Evolutionary conservation across 2,329 filamentous ascomycete genomes (phyloP), one percentile per base, ranked within the genome.

Genomic region (Neocatenulostroma microsporum): DNA sequence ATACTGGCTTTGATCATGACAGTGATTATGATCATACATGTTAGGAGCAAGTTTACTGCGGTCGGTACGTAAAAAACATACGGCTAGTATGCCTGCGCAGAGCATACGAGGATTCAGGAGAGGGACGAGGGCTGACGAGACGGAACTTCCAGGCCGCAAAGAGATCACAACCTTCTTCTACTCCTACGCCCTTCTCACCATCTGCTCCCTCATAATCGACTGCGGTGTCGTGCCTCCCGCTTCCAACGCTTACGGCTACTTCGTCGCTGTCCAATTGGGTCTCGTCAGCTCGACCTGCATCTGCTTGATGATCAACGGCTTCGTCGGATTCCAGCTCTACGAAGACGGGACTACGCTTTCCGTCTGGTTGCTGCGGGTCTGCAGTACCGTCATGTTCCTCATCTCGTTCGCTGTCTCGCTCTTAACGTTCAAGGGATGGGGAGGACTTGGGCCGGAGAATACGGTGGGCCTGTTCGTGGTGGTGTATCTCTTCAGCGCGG

Each of bases 291-390:
- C 91, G 1, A 73, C 94, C 19, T 82, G 91, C 58, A 89, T 86
- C 18, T 93, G 83, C 60, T 70, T 98, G 38, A 69, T 96, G 52
- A 88, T 98, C 69, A 96, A 96, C 62, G 91, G 91, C 28, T 98
- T 98, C 56, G 89, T 98, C 36, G 91, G 91, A 21, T 98, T 98
- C 64, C 91, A 96, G 64, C 72, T 98, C 10, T 98, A 98, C 62
- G 91, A 98, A 63, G 91, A 98, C 55, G 91, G 91, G 34, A 98
- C 91, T 2, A 81, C 82, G 2, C 69, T 96, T 26, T 95, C 88
- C 0, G 80, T 98, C 28, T 98, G 91, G 91, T 78, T 95, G 51
- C 69, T 98, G 44, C 80, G 89, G 36, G 65, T 84, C 20, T 80
- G 77, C 57, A 94, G 85, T 2, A 64, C 82, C 12, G 75, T 71